A percentile compares a stretch with the other conserved stretches of the same genome.
Evolutionary conservation across 345 rosid species (phyloP).

Genomic region (Balakata baccata): DNA sequence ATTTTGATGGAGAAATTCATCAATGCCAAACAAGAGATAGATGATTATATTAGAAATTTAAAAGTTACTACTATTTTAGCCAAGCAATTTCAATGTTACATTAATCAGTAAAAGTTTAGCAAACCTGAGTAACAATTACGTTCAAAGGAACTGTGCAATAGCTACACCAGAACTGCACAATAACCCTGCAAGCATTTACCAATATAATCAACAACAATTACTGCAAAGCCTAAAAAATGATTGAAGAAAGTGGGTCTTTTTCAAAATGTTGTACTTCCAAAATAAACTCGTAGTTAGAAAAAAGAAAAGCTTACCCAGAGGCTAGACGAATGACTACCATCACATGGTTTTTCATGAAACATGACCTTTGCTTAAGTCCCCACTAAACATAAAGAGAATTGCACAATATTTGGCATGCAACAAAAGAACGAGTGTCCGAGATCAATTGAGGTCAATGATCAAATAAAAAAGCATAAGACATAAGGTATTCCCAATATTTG

Average conservation of each 20-base stretch:
- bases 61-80: no score
- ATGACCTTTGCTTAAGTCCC: constrained; percentile 76
- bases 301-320: constrained; percentile 58
- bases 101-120: neutral
- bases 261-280: neutral
- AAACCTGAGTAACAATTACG: constrained; percentile 83
- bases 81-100: neutral
- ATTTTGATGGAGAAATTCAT: no score
- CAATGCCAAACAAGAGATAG: no score
- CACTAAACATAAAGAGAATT: constrained; percentile 45
- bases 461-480: no score
- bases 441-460: no score
- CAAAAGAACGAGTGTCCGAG: neutral
- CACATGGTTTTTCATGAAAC: constrained; percentile 83
- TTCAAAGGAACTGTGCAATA: constrained; percentile 84
- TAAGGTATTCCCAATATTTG: no score
- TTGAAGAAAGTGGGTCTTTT: neutral
- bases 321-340: constrained; percentile 62
- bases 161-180: constrained; percentile 97
- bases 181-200: constrained; percentile 55
- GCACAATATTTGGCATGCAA: neutral
- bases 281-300: neutral
- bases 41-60: no score
- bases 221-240: neutral
- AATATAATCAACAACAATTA: neutral